A percentile compares a stretch with the other conserved stretches of the same genome.
Conservation (phyloP, 345 rosid genomes). For the Lumnitzera littorea region DNA sequence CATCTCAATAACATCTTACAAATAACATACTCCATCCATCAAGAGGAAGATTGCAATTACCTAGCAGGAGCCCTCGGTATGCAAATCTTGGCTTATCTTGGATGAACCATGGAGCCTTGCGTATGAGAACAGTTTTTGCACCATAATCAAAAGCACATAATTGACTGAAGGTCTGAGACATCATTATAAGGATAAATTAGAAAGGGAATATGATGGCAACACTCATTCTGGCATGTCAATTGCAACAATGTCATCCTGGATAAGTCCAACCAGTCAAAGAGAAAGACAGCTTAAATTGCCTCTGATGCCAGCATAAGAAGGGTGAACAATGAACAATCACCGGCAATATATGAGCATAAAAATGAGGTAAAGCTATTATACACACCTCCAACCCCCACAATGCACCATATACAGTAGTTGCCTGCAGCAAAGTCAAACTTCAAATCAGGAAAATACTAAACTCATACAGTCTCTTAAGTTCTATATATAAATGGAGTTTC, state of each 20-base stretch:
- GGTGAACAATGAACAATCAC: not conserved
- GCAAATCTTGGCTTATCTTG: constrained; percentile 80
- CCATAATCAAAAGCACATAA: constrained; percentile 69
- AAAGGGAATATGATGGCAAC: not conserved
- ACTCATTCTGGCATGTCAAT: not conserved
- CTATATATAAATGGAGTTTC: not conserved
- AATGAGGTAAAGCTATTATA: not conserved
- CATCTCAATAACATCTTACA: not conserved
- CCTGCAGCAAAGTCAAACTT: constrained; percentile 37
- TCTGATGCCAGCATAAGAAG: no score
- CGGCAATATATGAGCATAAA: not conserved
- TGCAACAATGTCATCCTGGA: not conserved
- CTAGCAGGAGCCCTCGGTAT: constrained; percentile 79
- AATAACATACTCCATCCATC: not conserved
- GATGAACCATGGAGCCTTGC: constrained; percentile 80
- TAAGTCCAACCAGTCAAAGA: no score
- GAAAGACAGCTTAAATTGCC: no score
- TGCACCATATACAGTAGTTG: constrained; percentile 83
- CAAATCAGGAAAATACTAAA: not conserved
- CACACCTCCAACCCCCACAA: constrained; percentile 88
- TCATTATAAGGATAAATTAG: constrained; percentile 2
- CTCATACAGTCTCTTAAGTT: not conserved
- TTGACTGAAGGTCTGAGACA: constrained; percentile 90
- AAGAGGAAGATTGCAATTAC: constrained; percentile 23
- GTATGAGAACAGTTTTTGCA: constrained; percentile 58